Evolutionary conservation across 306 rosid species (phyloP).

Genomic region (Cicer chorassanicum): DNA sequence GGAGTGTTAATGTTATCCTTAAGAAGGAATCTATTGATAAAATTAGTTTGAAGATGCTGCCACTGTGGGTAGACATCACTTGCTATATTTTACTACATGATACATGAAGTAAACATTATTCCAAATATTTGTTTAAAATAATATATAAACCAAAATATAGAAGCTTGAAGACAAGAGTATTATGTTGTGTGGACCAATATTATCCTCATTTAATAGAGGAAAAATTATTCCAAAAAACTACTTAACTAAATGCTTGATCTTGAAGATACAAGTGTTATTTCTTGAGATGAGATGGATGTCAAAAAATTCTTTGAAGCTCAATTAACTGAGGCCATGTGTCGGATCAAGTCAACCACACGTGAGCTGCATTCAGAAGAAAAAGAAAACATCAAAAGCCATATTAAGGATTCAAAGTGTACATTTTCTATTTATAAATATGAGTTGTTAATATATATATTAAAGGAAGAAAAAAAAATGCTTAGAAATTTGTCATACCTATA

Average conservation of each 20-base stretch:
- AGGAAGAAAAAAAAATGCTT: background rate
- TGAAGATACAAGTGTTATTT: background rate
- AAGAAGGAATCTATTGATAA: too few species aligned
- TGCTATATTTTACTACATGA: too few species aligned
- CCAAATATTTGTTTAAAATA: background rate
- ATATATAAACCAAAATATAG: background rate
- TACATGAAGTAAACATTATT: background rate
- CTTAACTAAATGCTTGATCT: background rate
- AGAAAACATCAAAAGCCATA: background rate
- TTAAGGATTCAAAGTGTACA: background rate
- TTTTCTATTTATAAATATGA: too few species aligned
- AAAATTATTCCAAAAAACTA: slow-evolving; percentile 30
- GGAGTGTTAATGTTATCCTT: too few species aligned
- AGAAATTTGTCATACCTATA: slow-evolving; percentile 52
- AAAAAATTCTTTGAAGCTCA: slow-evolving; percentile 6
- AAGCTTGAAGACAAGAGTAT: slow-evolving; percentile 8
- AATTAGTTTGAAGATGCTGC: too few species aligned
- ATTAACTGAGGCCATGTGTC: slow-evolving; percentile 56
- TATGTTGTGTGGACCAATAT: background rate
- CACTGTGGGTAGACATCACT: too few species aligned
- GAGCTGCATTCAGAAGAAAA: slow-evolving; percentile 43
- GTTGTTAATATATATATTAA: background rate
- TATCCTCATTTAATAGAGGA: slow-evolving; percentile 32
- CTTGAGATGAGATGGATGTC: background rate
- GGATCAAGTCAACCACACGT: slow-evolving; percentile 59